Base-by-base conservation (phyloP, 345 rosid genomes). In the Passiflora organensis region DNA sequence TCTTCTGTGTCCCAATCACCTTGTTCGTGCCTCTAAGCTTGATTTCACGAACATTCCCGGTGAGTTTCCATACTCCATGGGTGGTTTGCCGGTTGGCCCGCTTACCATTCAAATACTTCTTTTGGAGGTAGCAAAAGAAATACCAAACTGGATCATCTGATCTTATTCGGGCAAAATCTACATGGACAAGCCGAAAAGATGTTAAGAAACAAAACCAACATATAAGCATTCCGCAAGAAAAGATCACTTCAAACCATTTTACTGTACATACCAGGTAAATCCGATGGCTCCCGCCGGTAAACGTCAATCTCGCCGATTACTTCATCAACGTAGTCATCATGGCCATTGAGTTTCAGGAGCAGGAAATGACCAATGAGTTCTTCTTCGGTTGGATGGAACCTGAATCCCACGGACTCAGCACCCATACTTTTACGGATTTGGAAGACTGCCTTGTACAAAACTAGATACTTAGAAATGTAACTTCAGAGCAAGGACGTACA, bases 51-150 rank as follows among this genome's bases (percentile, higher is more conserved):
- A 53, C 48, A 10, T 17, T 56, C 15, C 86, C 86, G 0, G 80
- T 73, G 19, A 63, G 13, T 69, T 74, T 79, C 84, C 84, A 82
- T 13, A 6, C 64, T 6, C 87, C 84, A n/a, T 16, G 11, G 20
- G 2, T 28, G 1, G 80, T 74, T 0, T 43, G 63, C 55, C 87
- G 69, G 43, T 70, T 63, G 2, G 36, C 22, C 2, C 51, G 56
- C 5, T 39, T 53, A 38, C 71, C 59, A 18, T 72, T 69, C 20
- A 2, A 4, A 2, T 41, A n/a, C 5, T 52, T 60, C 21, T 23
- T 41, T 36, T 52, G 63, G 10, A 14, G 66, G 0, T 28, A 62
- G 10, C 43, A 46, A 49, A 73, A 82, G 52, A 79, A 76, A 46
- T 62, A 69, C 83, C 86, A 81, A 2, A 38, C 66, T 2, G 16